Evolutionary conservation across 2,329 filamentous ascomycete genomes (phyloP), one percentile per base, ranked within the genome.

Genomic region (Fusarium scirpi): DNA sequence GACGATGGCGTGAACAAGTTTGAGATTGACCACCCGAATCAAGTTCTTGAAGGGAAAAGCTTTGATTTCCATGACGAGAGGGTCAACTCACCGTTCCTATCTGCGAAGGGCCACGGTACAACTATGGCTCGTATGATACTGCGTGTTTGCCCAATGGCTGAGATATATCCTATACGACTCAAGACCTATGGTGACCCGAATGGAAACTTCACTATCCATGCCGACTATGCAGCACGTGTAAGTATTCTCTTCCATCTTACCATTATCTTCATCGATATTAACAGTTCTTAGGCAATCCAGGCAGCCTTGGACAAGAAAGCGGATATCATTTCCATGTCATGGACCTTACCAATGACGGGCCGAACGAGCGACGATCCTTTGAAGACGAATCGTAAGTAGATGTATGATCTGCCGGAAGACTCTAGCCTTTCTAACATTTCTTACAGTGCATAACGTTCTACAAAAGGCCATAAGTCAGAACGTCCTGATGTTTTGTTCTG

Each of bases 1-100:
- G 56, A 54, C n/a, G 56, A 59, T 7, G 56, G 56, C 5, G 56
- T 59, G 1, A n/a, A 59, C 4, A 54, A 54, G n/a, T 54, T 59
- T 15, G 29, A 54, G 11, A 59, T 54, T 3, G 48, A n/a, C 15
- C 29, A 8, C 3, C 48, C 40, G 2, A 13, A 29, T 5, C 48
- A 54, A 29, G 38, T 59, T 5, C 48, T 59, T 4, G 29, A 59
- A 24, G 56, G 48, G 1, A 54, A 59, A 6, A 54, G 48, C 1
- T 59, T 59, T 13, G 56, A 54, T 24, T 59, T 59, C 2, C 57
- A 59, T 1, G 22, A 54, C 3, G 40, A 59, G 20, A 38, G 40
- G 20, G 40, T 55, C 3, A 55, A 45, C 8, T 30, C 48, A 2
- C 40, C 57, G 1, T 59, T 29, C 7, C 3, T 55, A 4, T 59